Percentiles rank a stretch among this genome's conserved stretches.
Conservation (phyloP, 2,329 filamentous ascomycete species). For the Phyllosticta citribraziliensis region DNA sequence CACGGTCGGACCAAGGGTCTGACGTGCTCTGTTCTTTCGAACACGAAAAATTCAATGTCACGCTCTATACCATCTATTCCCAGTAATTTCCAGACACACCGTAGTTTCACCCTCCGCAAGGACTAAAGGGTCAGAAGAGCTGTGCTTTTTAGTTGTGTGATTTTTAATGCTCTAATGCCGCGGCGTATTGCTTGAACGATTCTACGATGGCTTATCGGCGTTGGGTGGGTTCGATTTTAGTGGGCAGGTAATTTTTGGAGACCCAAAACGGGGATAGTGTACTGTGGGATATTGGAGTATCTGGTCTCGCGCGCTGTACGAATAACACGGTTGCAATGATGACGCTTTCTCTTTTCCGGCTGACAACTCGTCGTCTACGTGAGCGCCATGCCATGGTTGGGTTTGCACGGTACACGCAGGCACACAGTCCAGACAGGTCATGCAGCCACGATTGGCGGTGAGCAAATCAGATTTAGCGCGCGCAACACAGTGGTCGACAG, state of each 20-base stretch:
- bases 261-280: background rate
- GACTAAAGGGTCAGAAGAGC: background rate
- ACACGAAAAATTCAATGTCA: background rate
- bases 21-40: background rate
- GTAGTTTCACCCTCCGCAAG: background rate
- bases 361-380: background rate
- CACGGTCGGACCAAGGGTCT: background rate
- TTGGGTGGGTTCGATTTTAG: background rate
- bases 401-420: background rate
- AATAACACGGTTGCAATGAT: background rate
- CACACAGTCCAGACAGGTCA: background rate
- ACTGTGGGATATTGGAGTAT: background rate
- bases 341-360: background rate
- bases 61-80: constrained; percentile 6
- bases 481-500: background rate
- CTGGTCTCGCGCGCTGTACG: background rate
- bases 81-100: background rate
- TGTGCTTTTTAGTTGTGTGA: background rate
- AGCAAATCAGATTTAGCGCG: background rate
- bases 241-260: background rate
- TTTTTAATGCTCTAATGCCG: background rate
- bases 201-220: background rate
- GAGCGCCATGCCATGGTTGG: background rate
- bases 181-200: background rate
- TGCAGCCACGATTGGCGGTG: background rate